Evolutionary conservation across 352 stramenopile genomes (phyloP), one percentile per base, ranked within the genome.

Genomic region (Globisporangium lucens): DNA sequence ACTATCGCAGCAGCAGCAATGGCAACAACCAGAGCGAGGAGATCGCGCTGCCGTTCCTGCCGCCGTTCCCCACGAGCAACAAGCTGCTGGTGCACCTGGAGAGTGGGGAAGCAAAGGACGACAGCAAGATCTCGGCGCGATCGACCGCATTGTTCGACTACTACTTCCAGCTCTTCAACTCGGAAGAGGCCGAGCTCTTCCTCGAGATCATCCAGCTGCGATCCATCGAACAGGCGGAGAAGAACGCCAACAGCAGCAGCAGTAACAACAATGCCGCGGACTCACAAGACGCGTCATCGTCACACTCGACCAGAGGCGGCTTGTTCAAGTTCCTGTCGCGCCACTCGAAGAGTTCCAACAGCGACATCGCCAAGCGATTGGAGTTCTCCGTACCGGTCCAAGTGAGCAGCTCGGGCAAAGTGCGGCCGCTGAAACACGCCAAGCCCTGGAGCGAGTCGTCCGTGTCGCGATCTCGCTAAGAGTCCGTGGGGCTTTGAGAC

Each of bases 131-230:
- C 36, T 59, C 75, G 30, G 66, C 63, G 9, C 75, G 80, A 29
- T 77, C 71, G 9, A 56, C 70, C 3, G 83, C 77, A 15, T 68
- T 91, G 0, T 91, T 91, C 30, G 73, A 79, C 47, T 91, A 91
- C 57, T 91, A 89, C 72, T 76, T 76, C n/a, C 71, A 77, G 63
- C 63, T 89, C 22, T 89, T 91, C 71, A 89, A 87, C 66, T 85
- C 79, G 56, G 76, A 86, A 5, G 80, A 87, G 9, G 68, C 75
- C 9, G 80, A 86, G 57, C 69, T 89, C 64, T 89, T 79, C 49
- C 51, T 89, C 30, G 75, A 86, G 29, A 63, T 89, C 47, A 63
- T 91, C 38, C 69, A 81, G 30, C 61, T 68, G 49, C 72, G 62
- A 6, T 75, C 72, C 6, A 56, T 68, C 30, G 65, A 64, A 17